phyloP scores from a whole-genome alignment of 73 alveolate species.

The Paramecium biaurelia region DNA sequence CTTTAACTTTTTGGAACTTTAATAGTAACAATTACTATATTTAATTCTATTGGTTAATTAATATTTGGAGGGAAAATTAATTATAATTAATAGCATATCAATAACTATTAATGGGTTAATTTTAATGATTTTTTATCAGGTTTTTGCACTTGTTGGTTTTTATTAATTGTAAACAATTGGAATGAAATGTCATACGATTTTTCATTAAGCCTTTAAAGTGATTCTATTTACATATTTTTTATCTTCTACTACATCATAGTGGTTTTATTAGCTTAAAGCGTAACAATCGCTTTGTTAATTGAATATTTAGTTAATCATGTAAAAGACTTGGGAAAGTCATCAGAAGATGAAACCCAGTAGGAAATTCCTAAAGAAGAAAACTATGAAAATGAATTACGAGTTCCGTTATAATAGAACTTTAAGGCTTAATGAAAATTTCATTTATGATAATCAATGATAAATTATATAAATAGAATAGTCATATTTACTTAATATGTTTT shows the following conservation, averaged over 20 bases:
- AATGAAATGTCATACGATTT: neutral
- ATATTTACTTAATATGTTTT: too few relatives aligned
- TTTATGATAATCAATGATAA: neutral
- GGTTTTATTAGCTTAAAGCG: neutral
- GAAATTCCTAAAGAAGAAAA: neutral
- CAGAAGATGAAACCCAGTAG: neutral
- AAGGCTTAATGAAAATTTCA: neutral
- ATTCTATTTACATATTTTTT: neutral
- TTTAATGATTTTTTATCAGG: slow-evolving; percentile 40
- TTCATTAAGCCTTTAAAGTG: neutral
- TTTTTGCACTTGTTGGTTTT: neutral
- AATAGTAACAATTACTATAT: neutral
- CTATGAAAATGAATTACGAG: neutral
- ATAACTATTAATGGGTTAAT: neutral
- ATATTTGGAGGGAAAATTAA: slow-evolving; percentile 15
- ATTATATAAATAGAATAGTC: too few relatives aligned
- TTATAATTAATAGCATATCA: neutral
- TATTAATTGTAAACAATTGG: slow-evolving; percentile 28
- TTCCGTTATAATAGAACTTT: neutral
- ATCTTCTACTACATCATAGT: slow-evolving; percentile 8
- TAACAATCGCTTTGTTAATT: slow-evolving; percentile 21
- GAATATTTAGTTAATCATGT: slow-evolving; percentile 19
- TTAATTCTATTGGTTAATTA: neutral
- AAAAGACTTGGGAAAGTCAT: neutral
- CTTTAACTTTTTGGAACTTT: neutral